Evolutionary conservation across 306 rosid species (phyloP), one percentile per base, ranked within the genome.

Genomic region (Medicago ruthenica): DNA sequence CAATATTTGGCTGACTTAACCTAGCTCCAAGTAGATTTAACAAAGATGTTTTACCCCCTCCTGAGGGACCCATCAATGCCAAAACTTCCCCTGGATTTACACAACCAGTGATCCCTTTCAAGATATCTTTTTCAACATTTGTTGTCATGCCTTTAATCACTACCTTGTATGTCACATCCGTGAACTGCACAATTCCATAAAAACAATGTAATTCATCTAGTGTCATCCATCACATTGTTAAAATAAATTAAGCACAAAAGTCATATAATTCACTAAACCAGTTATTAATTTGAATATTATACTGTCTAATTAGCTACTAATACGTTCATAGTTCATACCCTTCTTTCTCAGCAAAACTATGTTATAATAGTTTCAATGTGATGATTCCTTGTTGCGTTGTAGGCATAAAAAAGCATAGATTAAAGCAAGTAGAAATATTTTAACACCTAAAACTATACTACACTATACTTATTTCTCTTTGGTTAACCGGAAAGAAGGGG

Each of bases 11-110:
- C 59, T 85, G 87, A 10, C 22, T 47, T 64, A 80, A 9, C 78
- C 97, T 84, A 31, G 93, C 92, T 70, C 99, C 96, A 18, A 96
- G 92, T 55, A 96, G 84, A 83, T 81, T 92, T 34, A 96, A 84
- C 27, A 96, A 90, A 14, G 92, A 85, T 48, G 99, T 92, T 65
- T 96, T 96, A 75, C 99, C 99, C 81, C 99, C 90, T 73, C 99
- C 98, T 9, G 98, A 96, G n/a, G 99, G 99, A 9, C 99, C 99
- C 99, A 96, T 96, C 70, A 96, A 63, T 24, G 99, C 99, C 81
- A 96, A 83, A 77, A 96, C 98, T 74, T 96, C 99, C 2, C 99
- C 97, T 2, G 99, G 98, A 85, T 85, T 82, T 9, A 96, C 96
- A 8, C 65, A 81, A 63, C 99, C 99, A 3, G 89, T 86, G 47